These are phyloP conservation scores for Metahyphopichia silvanorum DNA, from an alignment of 805 yeast species.

Conservation along the genomic window DNA sequence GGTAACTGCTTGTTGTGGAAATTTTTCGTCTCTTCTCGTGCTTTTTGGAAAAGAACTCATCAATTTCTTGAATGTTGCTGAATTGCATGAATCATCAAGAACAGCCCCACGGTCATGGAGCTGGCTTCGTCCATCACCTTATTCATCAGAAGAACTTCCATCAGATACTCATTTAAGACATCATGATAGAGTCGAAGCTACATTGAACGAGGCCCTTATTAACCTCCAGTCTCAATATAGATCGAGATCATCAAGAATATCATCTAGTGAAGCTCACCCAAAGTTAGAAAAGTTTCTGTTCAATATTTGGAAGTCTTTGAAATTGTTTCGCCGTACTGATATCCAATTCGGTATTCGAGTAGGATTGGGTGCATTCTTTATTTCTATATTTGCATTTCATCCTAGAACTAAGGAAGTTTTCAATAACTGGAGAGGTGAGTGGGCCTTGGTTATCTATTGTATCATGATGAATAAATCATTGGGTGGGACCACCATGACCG, in stretches of 20 bases:
- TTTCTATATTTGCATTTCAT: constrained; percentile 66
- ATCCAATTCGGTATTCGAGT: constrained; percentile 78
- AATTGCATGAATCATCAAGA: constrained; percentile 27
- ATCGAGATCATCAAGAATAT: constrained; percentile 1
- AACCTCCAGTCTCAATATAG: constrained; percentile 25
- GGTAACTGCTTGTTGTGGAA: constrained; percentile 81
- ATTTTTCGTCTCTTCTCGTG: constrained; percentile 63
- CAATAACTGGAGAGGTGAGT: constrained; percentile 71
- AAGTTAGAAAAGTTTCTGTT: constrained; percentile 7
- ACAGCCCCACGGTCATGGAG: constrained; percentile 35
- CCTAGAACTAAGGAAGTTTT: constrained; percentile 54
- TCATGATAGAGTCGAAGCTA: constrained; percentile 1
- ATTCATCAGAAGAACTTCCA: constrained; percentile 7
- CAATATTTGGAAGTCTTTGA: constrained; percentile 48
- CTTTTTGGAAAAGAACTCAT: constrained; percentile 60
- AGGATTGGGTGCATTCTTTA: constrained; percentile 67
- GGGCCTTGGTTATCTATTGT: constrained; percentile 80
- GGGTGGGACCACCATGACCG: constrained; percentile 82
- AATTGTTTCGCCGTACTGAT: constrained; percentile 58
- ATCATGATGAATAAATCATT: constrained; percentile 82
- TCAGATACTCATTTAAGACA: too few species aligned
- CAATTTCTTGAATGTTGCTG: constrained; percentile 43
- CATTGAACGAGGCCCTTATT: constrained; percentile 32
- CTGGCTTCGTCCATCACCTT: constrained; percentile 39
- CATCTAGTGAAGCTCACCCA: not conserved